Conservation (phyloP, 306 rosid species). For the Glycine tomentella region DNA sequence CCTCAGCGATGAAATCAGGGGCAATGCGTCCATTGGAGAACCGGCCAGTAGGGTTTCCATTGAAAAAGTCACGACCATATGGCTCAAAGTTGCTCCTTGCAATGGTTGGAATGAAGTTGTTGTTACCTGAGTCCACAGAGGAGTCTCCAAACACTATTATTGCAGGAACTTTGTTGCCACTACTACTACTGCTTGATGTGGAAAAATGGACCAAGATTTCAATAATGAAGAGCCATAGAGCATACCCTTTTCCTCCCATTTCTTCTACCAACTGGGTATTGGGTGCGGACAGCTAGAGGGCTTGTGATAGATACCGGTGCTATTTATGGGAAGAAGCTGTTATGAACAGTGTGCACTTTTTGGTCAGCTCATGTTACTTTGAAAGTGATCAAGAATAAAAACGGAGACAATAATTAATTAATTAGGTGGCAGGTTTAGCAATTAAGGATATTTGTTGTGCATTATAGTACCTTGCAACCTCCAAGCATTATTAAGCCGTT, state of each 20-base stretch:
- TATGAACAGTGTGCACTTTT: not conserved
- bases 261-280: not conserved
- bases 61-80: slow-evolving; percentile 64
- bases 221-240: slow-evolving; percentile 34
- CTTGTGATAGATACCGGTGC: not conserved
- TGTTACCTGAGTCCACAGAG: slow-evolving; percentile 76
- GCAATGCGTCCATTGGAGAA: slow-evolving; percentile 71
- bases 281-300: not conserved
- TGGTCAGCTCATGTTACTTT: not conserved
- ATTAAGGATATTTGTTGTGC: slow-evolving; percentile 4
- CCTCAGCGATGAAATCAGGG: slow-evolving; percentile 66
- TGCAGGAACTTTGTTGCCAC: slow-evolving; percentile 50
- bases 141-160: slow-evolving; percentile 75
- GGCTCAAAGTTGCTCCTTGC: slow-evolving; percentile 68
- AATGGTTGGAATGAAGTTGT: slow-evolving; percentile 73
- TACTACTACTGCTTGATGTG: slow-evolving; percentile 37
- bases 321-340: slow-evolving; percentile 23
- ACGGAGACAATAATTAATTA: not conserved
- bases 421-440: slow-evolving; percentile 9
- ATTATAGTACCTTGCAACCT: not conserved
- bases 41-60: slow-evolving; percentile 60
- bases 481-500: not conserved
- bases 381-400: not conserved
- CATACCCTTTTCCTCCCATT: slow-evolving; percentile 50
- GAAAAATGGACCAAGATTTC: slow-evolving; percentile 29